These are phyloP conservation scores for Brassica cretica DNA, from an alignment of 345 rosid genomes.

Conservation along the genomic window DNA sequence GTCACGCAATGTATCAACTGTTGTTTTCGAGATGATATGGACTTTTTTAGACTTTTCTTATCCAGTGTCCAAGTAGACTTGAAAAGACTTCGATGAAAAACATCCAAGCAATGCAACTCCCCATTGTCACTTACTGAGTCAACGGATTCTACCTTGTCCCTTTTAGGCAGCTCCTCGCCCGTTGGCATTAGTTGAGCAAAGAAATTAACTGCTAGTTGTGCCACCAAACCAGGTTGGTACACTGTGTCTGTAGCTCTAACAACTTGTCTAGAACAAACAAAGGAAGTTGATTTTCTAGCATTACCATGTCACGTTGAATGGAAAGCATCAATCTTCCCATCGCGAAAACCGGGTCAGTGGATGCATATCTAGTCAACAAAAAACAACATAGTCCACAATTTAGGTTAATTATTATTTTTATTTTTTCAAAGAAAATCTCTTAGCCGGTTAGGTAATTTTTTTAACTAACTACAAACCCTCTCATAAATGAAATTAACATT, in stretches of 20 bases:
- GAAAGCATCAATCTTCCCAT: slow-evolving; percentile 89
- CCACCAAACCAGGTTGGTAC: slow-evolving; percentile 60
- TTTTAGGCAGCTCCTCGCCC: slow-evolving; percentile 66
- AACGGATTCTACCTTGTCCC: slow-evolving; percentile 48
- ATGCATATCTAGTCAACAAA: slow-evolving; percentile 44
- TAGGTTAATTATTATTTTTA: neutral
- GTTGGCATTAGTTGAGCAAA: slow-evolving; percentile 85
- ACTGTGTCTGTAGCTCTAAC: slow-evolving; percentile 61
- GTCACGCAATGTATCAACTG: slow-evolving; percentile 82
- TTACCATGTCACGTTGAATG: slow-evolving; percentile 83
- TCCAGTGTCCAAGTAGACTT: slow-evolving; percentile 54
- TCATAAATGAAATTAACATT: neutral
- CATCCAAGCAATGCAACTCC: slow-evolving; percentile 77
- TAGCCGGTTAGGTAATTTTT: neutral
- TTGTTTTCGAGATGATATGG: slow-evolving; percentile 27
- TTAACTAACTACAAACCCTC: neutral
- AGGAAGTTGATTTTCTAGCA: slow-evolving; percentile 88
- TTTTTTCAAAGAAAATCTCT: neutral
- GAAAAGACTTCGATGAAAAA: slow-evolving; percentile 65
- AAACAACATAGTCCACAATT: neutral
- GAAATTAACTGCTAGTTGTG: slow-evolving; percentile 62
- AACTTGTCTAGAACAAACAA: slow-evolving; percentile 68
- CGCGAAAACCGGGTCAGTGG: slow-evolving; percentile 78
- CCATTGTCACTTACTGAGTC: slow-evolving; percentile 63
- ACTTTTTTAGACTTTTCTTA: slow-evolving; percentile 25